These are phyloP conservation scores for carrot (Daucus carota) DNA, from an alignment of 129 eudicot species.

Conservation along the genomic window DH1_v3.0 NC_030381.2:48444001-48444500, in stretches of 20 bases:
- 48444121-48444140: conserved; percentile 73
- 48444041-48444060: background rate
- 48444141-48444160: conserved; percentile 86
- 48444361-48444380: background rate
- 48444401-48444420: conserved; percentile 64
- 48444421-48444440: conserved; percentile 56
- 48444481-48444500: conserved; percentile 37
- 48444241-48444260: conserved; percentile 19
- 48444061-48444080: background rate
- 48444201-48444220: conserved; percentile 24
- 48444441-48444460: conserved; percentile 46
- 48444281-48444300: conserved; percentile 98
- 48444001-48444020: too few species aligned
- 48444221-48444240: conserved; percentile 15
- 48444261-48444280: conserved; percentile 56
- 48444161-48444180: conserved; percentile 64
- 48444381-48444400: conserved; percentile 17
- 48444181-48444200: conserved; percentile 58
- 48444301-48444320: conserved; percentile 34
- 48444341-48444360: too few species aligned
- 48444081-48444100: background rate
- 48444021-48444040: background rate
- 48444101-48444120: background rate
- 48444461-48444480: conserved; percentile 39
- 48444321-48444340: background rate